Evolutionary conservation across 2,329 filamentous ascomycete species (phyloP).

Genomic region (Rutstroemia sp.): DNA sequence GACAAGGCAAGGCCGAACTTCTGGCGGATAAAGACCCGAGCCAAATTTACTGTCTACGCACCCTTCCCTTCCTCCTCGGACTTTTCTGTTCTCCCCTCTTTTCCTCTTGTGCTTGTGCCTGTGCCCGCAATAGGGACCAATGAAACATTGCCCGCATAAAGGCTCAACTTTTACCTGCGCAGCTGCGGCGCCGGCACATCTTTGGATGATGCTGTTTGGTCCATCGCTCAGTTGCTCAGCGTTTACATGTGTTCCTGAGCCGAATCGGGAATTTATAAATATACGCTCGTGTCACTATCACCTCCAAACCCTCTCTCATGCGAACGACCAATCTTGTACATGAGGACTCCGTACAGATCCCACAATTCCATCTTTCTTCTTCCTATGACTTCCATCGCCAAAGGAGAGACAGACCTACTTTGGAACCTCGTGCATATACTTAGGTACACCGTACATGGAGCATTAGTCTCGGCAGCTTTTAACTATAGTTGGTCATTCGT

Average conservation of each 20-base stretch:
- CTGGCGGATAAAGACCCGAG: not conserved
- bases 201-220: not conserved
- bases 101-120: not conserved
- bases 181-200: constrained; percentile 1
- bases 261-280: constrained; percentile 4
- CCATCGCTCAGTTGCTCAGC: not conserved
- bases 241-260: constrained; percentile 4
- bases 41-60: not conserved
- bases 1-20: not conserved
- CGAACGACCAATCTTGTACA: not conserved
- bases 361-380: constrained; percentile 6
- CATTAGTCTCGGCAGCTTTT: not conserved
- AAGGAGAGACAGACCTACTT: not conserved
- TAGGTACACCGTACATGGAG: not conserved
- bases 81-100: not conserved
- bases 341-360: not conserved
- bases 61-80: not conserved
- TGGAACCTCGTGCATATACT: constrained; percentile 1
- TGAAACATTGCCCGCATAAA: constrained; percentile 3
- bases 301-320: not conserved
- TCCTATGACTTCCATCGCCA: constrained; percentile 3
- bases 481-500: not conserved
- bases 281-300: not conserved
- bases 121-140: not conserved
- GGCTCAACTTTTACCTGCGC: not conserved